Conservation (phyloP, 352 stramenopile species). For the Blastocystis sp. region DNA sequence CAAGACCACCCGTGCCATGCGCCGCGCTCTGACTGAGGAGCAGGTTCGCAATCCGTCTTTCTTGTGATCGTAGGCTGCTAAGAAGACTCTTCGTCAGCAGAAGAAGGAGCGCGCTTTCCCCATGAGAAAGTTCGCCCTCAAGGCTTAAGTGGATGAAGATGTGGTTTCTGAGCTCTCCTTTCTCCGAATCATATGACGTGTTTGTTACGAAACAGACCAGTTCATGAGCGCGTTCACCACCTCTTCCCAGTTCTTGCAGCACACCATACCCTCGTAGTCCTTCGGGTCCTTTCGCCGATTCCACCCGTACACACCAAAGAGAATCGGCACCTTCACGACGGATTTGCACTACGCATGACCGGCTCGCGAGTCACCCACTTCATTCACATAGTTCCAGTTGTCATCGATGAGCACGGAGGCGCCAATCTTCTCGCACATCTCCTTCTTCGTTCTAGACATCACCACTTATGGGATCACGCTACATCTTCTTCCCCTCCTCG, state of each 20-base stretch:
- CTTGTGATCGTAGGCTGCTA: constrained; percentile 71
- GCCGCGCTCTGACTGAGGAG: constrained; percentile 88
- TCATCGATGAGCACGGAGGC: constrained; percentile 62
- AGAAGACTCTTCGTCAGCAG: constrained; percentile 73
- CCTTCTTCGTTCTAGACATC: constrained; percentile 50
- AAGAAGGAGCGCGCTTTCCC: constrained; percentile 94
- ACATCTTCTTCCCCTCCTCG: constrained; percentile 57
- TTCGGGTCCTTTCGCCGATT: constrained; percentile 51
- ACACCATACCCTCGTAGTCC: constrained; percentile 49
- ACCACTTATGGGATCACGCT: not conserved
- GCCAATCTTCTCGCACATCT: constrained; percentile 53
- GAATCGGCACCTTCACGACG: constrained; percentile 33
- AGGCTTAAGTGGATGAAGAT: constrained; percentile 82
- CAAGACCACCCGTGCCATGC: constrained; percentile 98
- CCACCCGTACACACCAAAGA: constrained; percentile 63
- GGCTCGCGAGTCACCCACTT: not conserved
- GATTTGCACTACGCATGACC: constrained; percentile 1
- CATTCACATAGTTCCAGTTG: constrained; percentile 67
- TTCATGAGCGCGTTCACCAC: constrained; percentile 63
- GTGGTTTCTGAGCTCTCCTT: constrained; percentile 26
- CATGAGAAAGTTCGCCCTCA: constrained; percentile 91
- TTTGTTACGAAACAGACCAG: constrained; percentile 58
- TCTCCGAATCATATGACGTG: constrained; percentile 61
- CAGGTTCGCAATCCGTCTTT: constrained; percentile 87
- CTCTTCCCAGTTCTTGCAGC: constrained; percentile 60